These are phyloP conservation scores for Leishmania amazonensis DNA, from an alignment of 208 protist genomes.

Conservation along the genomic window DNA sequence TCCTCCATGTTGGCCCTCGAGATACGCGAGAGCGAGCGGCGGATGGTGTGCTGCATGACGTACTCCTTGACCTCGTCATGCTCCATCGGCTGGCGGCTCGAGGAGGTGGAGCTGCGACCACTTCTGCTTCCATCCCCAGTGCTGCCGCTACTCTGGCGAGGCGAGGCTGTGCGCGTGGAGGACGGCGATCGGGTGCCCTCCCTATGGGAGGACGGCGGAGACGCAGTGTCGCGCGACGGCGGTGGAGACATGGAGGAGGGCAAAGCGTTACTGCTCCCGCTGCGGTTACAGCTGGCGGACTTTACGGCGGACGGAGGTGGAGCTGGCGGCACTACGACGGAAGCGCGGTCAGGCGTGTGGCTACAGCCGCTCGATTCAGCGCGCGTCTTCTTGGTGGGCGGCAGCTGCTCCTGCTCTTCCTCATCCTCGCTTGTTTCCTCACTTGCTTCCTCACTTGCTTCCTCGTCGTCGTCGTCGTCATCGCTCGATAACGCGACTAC, in stretches of 20 bases:
- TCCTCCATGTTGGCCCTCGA: conserved; percentile 40
- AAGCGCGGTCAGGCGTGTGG: conserved; percentile 12
- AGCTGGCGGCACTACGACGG: conserved; percentile 15
- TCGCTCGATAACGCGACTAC: conserved; percentile 11
- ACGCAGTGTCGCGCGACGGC: not conserved
- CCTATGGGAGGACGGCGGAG: conserved; percentile 9
- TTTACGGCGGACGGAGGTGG: conserved; percentile 32
- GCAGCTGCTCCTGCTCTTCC: conserved; percentile 7
- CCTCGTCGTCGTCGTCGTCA: conserved; percentile 6
- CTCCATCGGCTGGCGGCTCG: conserved; percentile 8
- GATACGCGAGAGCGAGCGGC: conserved; percentile 34
- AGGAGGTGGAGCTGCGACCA: conserved; percentile 14
- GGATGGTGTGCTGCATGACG: conserved; percentile 49
- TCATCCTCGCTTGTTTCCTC: conserved; percentile 13
- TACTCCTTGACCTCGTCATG: conserved; percentile 56
- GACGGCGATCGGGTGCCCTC: conserved; percentile 17
- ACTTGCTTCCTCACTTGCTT: conserved; percentile 10
- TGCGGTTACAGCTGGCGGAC: not conserved
- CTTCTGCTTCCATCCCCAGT: not conserved
- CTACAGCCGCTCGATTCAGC: not conserved
- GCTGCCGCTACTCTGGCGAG: not conserved
- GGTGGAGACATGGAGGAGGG: not conserved
- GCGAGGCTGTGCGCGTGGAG: not conserved
- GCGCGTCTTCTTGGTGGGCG: conserved; percentile 15
- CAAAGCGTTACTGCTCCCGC: conserved; percentile 2